Conservation (phyloP, 2,329 filamentous ascomycete genomes). For the Lachnellula cervina region DNA sequence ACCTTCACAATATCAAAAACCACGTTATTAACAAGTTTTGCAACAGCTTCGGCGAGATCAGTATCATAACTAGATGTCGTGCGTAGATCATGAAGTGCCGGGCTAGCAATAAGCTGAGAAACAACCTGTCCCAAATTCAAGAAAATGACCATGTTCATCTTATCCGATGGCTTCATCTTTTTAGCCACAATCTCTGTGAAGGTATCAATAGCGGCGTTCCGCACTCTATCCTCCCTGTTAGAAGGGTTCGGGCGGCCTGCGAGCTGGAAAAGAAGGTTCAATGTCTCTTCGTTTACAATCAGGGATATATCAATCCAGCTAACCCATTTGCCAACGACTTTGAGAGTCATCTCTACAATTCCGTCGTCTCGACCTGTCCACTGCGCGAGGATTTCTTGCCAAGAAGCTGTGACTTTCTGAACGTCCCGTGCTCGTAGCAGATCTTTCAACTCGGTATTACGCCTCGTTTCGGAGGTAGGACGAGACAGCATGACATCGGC, state of each 20-base stretch:
- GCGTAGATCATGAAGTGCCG: constrained; percentile 71
- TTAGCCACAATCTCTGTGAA: constrained; percentile 95
- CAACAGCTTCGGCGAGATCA: constrained; percentile 90
- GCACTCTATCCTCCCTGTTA: constrained; percentile 67
- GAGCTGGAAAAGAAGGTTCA: constrained; percentile 78
- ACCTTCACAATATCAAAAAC: constrained; percentile 83
- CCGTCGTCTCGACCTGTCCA: constrained; percentile 62
- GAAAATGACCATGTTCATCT: constrained; percentile 89
- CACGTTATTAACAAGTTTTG: constrained; percentile 89
- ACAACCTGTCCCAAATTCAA: constrained; percentile 84
- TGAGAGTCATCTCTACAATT: constrained; percentile 82
- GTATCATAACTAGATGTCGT: constrained; percentile 87
- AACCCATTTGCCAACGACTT: constrained; percentile 93
- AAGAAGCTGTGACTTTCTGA: constrained; percentile 79
- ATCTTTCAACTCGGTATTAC: constrained; percentile 88
- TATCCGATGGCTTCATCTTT: constrained; percentile 93
- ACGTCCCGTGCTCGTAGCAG: constrained; percentile 81
- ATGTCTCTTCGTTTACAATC: constrained; percentile 84
- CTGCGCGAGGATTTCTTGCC: constrained; percentile 81
- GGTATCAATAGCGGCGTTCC: constrained; percentile 88
- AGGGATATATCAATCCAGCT: constrained; percentile 98
- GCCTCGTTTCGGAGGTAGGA: constrained; percentile 72
- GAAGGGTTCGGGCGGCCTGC: constrained; percentile 67
- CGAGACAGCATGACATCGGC: constrained; percentile 84
- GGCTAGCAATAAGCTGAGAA: constrained; percentile 76